A percentile compares a stretch with the other conserved stretches of the same genome.
Evolutionary conservation across 345 rosid species (phyloP).

Genomic region (Alliaria petiolata): DNA sequence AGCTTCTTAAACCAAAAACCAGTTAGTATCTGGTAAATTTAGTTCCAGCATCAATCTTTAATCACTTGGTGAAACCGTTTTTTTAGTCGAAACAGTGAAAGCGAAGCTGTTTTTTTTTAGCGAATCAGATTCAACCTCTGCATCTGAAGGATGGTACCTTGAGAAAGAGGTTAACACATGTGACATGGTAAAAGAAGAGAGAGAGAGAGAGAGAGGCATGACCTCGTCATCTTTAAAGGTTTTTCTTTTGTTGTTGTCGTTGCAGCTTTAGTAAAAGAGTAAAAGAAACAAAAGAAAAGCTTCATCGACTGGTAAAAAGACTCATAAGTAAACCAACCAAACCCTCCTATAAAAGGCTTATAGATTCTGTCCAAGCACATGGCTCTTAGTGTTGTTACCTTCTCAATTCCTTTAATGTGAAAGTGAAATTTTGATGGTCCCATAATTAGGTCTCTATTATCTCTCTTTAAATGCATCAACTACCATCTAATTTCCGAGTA

Average conservation of each 20-base stretch:
- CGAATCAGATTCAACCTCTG: constrained; percentile 29
- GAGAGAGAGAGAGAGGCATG: constrained; percentile 6
- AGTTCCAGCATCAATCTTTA: neutral
- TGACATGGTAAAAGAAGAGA: neutral
- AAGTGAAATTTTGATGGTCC: constrained; percentile 30
- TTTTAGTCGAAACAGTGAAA: neutral
- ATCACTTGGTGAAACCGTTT: neutral
- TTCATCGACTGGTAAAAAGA: neutral
- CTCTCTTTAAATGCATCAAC: constrained; percentile 16
- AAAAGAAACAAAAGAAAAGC: constrained; percentile 20
- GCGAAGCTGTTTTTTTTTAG: constrained; percentile 5
- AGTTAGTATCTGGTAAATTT: neutral
- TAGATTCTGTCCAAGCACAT: constrained; percentile 30
- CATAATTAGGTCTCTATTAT: constrained; percentile 17
- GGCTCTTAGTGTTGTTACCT: constrained; percentile 1
- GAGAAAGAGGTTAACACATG: no score
- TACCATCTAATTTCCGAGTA: neutral
- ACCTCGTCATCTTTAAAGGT: constrained; percentile 2
- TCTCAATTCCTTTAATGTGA: constrained; percentile 13
- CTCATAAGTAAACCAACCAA: neutral
- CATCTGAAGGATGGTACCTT: constrained; percentile 16
- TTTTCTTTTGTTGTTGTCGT: constrained; percentile 1
- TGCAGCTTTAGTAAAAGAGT: constrained; percentile 40
- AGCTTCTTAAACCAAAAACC: neutral
- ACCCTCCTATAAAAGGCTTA: constrained; percentile 8